phyloP scores from a whole-genome alignment of 331 rosid species.

The Spiraea crenata region DNA sequence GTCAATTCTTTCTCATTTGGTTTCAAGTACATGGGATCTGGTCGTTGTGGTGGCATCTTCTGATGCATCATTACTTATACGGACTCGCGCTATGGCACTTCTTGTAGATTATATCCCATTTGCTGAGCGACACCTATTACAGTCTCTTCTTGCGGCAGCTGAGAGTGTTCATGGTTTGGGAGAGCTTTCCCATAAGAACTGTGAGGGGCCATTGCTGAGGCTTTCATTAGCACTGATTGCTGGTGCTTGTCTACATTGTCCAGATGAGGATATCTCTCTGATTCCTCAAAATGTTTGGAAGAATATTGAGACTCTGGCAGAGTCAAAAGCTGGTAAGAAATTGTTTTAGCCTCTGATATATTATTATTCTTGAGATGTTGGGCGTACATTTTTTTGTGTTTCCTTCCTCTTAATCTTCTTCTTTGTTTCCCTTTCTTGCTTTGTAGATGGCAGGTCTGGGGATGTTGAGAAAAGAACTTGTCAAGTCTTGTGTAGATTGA shows the following conservation, averaged over 20 bases:
- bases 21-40: constrained; percentile 83
- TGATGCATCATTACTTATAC: constrained; percentile 56
- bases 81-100: constrained; percentile 73
- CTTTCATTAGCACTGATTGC: constrained; percentile 82
- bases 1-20: constrained; percentile 54
- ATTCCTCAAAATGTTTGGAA: constrained; percentile 80
- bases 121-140: constrained; percentile 65
- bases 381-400: constrained; percentile 7
- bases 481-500: constrained; percentile 68
- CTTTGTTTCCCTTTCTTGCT: constrained; percentile 12
- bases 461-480: constrained; percentile 78
- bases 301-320: constrained; percentile 62
- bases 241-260: constrained; percentile 72
- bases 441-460: constrained; percentile 62
- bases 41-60: constrained; percentile 76
- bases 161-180: constrained; percentile 65
- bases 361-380: background rate
- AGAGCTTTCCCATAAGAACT: constrained; percentile 42
- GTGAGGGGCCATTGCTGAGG: constrained; percentile 70
- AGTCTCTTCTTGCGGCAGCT: constrained; percentile 70
- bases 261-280: constrained; percentile 74
- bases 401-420: background rate
- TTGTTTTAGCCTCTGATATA: background rate
- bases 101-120: constrained; percentile 74
- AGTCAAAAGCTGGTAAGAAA: constrained; percentile 56